These are phyloP conservation scores for Fusarium euwallaceae DNA, from an alignment of 2,329 filamentous ascomycete genomes.

Conservation along the genomic window DNA sequence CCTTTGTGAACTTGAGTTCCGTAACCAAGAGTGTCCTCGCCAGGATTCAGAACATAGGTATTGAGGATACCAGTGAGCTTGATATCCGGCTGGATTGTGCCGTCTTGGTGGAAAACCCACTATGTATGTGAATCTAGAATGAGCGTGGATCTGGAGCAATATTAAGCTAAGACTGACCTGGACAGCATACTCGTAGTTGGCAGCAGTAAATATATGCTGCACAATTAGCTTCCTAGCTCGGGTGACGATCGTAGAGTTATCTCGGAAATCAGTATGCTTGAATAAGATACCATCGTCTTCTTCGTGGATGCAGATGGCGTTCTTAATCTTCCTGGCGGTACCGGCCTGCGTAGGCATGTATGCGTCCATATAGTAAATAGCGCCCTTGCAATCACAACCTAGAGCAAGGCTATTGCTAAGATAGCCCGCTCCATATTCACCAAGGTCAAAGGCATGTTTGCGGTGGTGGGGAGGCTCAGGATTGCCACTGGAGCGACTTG, in stretches of 20 bases:
- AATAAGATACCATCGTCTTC: conserved; percentile 93
- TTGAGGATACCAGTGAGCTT: conserved; percentile 93
- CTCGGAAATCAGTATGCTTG: conserved; percentile 94
- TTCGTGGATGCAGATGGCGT: conserved; percentile 65
- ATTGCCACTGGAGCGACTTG: conserved; percentile 63
- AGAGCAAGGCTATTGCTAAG: conserved; percentile 84
- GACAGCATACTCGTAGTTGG: conserved; percentile 89
- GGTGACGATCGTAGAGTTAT: conserved; percentile 88
- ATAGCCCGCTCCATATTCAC: conserved; percentile 85
- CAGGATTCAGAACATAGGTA: conserved; percentile 85
- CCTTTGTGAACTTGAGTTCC: conserved; percentile 84
- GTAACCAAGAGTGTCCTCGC: conserved; percentile 87
- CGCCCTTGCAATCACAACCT: conserved; percentile 89
- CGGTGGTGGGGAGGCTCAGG: conserved; percentile 84
- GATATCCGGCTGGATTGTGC: conserved; percentile 91
- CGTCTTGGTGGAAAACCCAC: conserved; percentile 89
- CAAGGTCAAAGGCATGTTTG: conserved; percentile 85
- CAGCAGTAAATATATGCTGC: conserved; percentile 93
- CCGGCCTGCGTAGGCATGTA: conserved; percentile 85
- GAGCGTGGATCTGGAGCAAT: too few relatives aligned
- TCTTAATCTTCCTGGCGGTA: conserved; percentile 85
- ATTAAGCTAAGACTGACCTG: conserved; percentile 46
- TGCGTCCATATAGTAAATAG: conserved; percentile 92
- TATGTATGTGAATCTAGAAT: too few relatives aligned
- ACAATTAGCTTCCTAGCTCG: conserved; percentile 88